Evolutionary conservation across 1,284 basidiomycete genomes (phyloP), one percentile per base, ranked within the genome.

Genomic region (Coniophora puteana): DNA sequence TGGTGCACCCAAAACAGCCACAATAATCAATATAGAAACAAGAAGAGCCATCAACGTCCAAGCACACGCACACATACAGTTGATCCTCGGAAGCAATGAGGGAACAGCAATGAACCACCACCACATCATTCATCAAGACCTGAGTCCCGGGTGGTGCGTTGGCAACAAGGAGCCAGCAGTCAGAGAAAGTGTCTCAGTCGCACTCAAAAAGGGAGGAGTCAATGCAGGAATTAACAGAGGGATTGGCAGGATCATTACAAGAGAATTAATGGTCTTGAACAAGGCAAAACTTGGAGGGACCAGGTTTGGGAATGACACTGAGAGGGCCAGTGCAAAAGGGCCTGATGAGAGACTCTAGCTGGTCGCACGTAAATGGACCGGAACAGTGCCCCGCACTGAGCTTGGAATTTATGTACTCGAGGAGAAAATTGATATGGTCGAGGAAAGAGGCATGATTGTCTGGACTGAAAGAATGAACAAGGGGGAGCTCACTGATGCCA

Each of bases 21-120:
- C n/a, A 65, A 45, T 67, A 58, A 2, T 35, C 5, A 37, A 22
- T 29, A 37, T 26, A n/a, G 0, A 61, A 62, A 29, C 28, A 16
- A 13, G 10, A n/a, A 16, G 17, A 16, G 17, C 28, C 17, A 16
- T 13, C n/a, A 13, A 16, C 17, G n/a, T n/a, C 17, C n/a, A 10
- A 13, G 8, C 27, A 29, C 12, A 64, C 50, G 0, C 60, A n/a
- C n/a, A n/a, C n/a, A n/a, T n/a, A n/a, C n/a, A n/a, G n/a, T n/a
- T n/a, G n/a, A n/a, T n/a, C n/a, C n/a, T n/a, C n/a, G n/a, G n/a
- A n/a, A n/a, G n/a, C n/a, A n/a, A n/a, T n/a, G n/a, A n/a, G n/a
- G n/a, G n/a, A n/a, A n/a, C n/a, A n/a, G n/a, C 37, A 1, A 16
- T 38, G 30, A 8, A 27, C 27, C 21, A 29, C 37, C 5, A 27